Evolutionary conservation across 257 asterid genomes (phyloP), one percentile per base, ranked within the genome.

Genomic region (Nicotiana knightiana): DNA sequence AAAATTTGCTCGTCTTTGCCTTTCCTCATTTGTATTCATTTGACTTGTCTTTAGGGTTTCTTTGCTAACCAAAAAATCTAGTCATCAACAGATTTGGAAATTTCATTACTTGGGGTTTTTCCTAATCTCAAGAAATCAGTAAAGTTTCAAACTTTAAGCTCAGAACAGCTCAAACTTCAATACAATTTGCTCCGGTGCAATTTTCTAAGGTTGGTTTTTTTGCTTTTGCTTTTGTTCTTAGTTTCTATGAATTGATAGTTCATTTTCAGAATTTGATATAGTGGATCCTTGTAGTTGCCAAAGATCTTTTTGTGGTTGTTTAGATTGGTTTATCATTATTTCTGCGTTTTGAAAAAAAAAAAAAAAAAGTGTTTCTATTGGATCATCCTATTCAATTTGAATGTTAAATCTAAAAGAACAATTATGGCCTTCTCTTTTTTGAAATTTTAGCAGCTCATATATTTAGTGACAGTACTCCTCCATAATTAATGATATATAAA

Each of bases 31-130:
- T 84, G 90, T 86, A 80, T 85, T 84, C 82, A 82, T 88, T 88
- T 86, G 91, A 84, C 91, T 81, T 57, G 77, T 85, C 81, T 84
- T 87, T 86, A 83, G 92, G 91, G 90, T 87, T 88, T 83, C 85
- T 81, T 28, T 59, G 63, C 55, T 82, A 71, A 82, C 17, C 90
- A 86, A 33, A 62, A 82, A 53, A 13, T 53, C 18, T 53, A 26
- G 68, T 26, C 9, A 24, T 63, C 18, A 33, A 16, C 13, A 66
- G 48, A 66, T 66, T 66, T 70, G 5, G n/a, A 55, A 43, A 80
- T 86, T 76, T 76, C 67, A 68, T 61, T 83, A 24, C 57, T 81
- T 76, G 53, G 70, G 26, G 43, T 79, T 70, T 61, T 83, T 63
- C 81, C 17, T 75, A 58, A 71, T 82, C 86, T 18, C 68, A 39